phyloP scores from a whole-genome alignment of 345 rosid genomes.

The Citrus medica region DNA sequence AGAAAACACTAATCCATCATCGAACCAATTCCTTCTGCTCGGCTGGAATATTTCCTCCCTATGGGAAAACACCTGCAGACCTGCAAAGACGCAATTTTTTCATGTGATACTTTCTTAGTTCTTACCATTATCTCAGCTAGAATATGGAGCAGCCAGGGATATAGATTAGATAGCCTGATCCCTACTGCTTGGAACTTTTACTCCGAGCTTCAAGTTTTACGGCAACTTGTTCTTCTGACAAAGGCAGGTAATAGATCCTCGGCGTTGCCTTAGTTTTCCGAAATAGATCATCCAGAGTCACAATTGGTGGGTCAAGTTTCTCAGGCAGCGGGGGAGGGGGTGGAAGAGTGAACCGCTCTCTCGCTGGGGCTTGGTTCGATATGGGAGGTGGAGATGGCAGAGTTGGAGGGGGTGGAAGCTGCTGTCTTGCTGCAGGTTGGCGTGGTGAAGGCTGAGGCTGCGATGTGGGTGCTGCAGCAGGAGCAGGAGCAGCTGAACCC shows the following conservation, averaged over 20 bases:
- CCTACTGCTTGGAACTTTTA: slow-evolving; percentile 39
- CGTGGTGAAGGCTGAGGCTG: slow-evolving; percentile 55
- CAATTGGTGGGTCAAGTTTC: slow-evolving; percentile 78
- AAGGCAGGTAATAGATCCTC: slow-evolving; percentile 90
- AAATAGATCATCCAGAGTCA: slow-evolving; percentile 92
- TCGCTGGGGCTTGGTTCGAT: slow-evolving; percentile 37
- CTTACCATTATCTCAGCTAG: slow-evolving; percentile 30
- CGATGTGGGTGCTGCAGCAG: slow-evolving; percentile 23
- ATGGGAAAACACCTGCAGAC: slow-evolving; percentile 42
- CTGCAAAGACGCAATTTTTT: slow-evolving; percentile 35
- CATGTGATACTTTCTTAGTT: slow-evolving; percentile 27
- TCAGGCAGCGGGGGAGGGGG: slow-evolving; percentile 65
- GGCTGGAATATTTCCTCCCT: slow-evolving; percentile 24
- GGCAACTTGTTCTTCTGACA: slow-evolving; percentile 86
- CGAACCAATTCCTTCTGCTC: slow-evolving; percentile 22
- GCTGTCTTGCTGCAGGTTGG: slow-evolving; percentile 52
- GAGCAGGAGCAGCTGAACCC: slow-evolving; percentile 19
- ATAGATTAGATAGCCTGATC: slow-evolving; percentile 22
- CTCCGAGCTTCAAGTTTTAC: slow-evolving; percentile 57
- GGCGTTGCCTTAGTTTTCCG: slow-evolving; percentile 92
- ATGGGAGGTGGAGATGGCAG: slow-evolving; percentile 65
- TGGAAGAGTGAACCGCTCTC: slow-evolving; percentile 56
- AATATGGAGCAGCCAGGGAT: slow-evolving; percentile 24
- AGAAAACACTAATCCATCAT: slow-evolving; percentile 24
- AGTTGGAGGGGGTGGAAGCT: slow-evolving; percentile 50